These are phyloP conservation scores for Eucalyptus virginea DNA, from an alignment of 345 rosid species.

Conservation along the genomic window DNA sequence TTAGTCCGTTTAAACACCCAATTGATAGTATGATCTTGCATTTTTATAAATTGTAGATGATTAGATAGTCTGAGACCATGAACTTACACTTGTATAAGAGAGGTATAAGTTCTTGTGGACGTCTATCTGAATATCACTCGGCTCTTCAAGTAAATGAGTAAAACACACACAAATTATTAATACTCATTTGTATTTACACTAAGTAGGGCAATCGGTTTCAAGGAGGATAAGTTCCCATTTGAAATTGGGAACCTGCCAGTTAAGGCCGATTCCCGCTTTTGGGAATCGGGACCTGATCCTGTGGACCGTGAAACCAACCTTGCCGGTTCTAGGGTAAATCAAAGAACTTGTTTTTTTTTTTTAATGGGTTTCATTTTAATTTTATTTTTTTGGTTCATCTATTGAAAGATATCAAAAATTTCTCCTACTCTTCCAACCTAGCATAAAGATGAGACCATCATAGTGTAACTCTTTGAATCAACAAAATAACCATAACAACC, in stretches of 20 bases:
- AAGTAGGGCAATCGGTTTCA: neutral
- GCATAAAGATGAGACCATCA: neutral
- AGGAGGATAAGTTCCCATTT: too few species aligned
- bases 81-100: neutral
- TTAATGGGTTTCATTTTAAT: neutral
- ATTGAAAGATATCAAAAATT: neutral
- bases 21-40: neutral
- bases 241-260: neutral
- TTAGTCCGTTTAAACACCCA: neutral
- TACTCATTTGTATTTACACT: neutral
- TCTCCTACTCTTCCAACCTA: neutral
- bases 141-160: neutral
- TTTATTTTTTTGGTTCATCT: neutral
- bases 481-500: neutral
- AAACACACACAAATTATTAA: neutral
- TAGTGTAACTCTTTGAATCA: neutral
- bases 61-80: neutral
- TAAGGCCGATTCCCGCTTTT: rapidly evolving
- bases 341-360: neutral
- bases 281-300: rapidly evolving
- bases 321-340: rapidly evolving
- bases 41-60: neutral
- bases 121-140: rapidly evolving
- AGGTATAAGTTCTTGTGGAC: neutral
- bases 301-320: neutral